Conservation (phyloP, 108 stramenopile species). For the Discostella stelligeroides region DNA sequence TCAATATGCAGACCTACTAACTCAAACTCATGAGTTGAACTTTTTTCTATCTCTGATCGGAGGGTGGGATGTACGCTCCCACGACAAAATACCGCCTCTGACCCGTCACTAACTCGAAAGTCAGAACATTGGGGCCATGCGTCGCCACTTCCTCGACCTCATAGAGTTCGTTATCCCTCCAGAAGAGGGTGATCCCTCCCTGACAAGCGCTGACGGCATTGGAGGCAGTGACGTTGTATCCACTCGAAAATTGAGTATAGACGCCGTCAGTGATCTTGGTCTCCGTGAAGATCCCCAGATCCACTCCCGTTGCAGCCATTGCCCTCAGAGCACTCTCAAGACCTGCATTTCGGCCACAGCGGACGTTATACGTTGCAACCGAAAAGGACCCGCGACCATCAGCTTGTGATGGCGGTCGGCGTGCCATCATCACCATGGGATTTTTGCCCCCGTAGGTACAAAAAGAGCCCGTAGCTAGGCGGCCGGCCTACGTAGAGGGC, state of each 20-base stretch:
- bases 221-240: neutral
- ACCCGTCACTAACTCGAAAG: neutral
- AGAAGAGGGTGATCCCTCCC: neutral
- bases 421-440: neutral
- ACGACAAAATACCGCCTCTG: neutral
- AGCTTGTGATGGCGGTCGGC: neutral
- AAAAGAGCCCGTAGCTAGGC: no score
- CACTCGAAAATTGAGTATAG: neutral
- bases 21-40: no score
- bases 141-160: neutral
- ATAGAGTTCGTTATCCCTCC: neutral
- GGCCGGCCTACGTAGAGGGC: no score
- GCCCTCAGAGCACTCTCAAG: neutral
- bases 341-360: neutral
- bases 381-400: neutral
- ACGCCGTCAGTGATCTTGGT: slow-evolving; percentile 2
- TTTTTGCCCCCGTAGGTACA: no score
- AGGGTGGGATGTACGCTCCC: neutral
- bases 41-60: no score
- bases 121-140: neutral
- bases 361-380: neutral
- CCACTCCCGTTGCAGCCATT: neutral
- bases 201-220: neutral
- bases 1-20: no score
- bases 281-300: neutral